These are phyloP conservation scores for Serendipita sp. DNA, from an alignment of 768 basidiomycete species.

Conservation along the genomic window DNA sequence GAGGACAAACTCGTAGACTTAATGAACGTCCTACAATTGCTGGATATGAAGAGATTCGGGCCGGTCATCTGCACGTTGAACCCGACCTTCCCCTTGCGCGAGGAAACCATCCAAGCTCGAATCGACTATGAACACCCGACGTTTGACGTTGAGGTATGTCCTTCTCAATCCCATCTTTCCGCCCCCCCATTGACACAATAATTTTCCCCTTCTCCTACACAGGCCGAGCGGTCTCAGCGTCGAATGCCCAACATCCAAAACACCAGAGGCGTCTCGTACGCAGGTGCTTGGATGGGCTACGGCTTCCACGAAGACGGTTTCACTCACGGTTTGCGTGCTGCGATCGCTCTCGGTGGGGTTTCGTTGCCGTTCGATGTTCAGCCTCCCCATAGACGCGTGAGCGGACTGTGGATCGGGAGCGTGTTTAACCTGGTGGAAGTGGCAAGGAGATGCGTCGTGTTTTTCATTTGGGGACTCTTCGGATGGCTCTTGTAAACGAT, in stretches of 20 bases:
- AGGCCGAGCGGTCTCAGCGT: constrained; percentile 36
- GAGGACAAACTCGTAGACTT: constrained; percentile 28
- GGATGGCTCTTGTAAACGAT: not conserved
- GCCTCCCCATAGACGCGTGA: not conserved
- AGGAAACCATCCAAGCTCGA: constrained; percentile 29
- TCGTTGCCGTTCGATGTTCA: constrained; percentile 4
- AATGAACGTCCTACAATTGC: constrained; percentile 63
- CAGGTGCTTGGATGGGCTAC: constrained; percentile 58
- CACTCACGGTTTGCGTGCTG: constrained; percentile 26
- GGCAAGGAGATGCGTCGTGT: not conserved
- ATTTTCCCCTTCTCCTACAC: not conserved
- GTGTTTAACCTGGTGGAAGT: not conserved
- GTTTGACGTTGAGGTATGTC: constrained; percentile 32
- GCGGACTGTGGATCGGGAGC: not conserved
- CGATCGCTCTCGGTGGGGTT: constrained; percentile 7
- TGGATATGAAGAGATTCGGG: constrained; percentile 37
- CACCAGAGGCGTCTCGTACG: constrained; percentile 42
- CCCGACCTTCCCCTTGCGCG: constrained; percentile 43
- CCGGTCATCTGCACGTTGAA: constrained; percentile 59
- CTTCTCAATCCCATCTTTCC: not conserved
- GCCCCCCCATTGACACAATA: not conserved
- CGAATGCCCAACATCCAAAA: constrained; percentile 44
- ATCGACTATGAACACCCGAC: constrained; percentile 58
- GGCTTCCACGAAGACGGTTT: constrained; percentile 78
- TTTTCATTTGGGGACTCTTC: not conserved